A percentile compares a stretch with the other conserved stretches of the same genome.
Evolutionary conservation across 306 rosid genomes (phyloP).

Genomic region (Oemleria cerasiformis): DNA sequence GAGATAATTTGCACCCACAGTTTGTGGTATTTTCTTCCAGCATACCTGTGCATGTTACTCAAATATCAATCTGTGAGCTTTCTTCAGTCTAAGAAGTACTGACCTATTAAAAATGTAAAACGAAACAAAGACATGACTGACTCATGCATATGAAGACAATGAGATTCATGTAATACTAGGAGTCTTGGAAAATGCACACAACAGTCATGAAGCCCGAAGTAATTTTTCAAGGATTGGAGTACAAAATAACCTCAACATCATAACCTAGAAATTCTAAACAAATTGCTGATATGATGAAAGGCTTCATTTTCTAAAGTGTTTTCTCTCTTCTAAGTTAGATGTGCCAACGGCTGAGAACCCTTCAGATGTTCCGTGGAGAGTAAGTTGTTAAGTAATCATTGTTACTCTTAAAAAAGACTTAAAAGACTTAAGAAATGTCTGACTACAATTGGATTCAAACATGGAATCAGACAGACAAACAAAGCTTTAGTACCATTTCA

Average conservation of each 20-base stretch:
- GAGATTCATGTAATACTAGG: slow-evolving; percentile 3
- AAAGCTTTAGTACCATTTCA: neutral
- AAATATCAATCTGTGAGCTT: slow-evolving; percentile 30
- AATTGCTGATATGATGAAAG: neutral
- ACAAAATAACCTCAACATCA: neutral
- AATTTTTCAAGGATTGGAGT: neutral
- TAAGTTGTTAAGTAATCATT: neutral
- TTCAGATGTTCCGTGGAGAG: neutral
- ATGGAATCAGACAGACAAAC: slow-evolving; percentile 1
- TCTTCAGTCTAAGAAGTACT: neutral
- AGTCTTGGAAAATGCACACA: neutral
- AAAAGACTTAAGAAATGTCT: neutral
- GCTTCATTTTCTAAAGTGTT: neutral
- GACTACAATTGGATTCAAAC: neutral
- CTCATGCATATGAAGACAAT: neutral
- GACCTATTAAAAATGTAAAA: neutral
- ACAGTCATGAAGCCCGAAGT: neutral
- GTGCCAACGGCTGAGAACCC: neutral
- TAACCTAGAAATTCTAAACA: neutral
- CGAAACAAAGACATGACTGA: neutral
- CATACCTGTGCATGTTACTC: slow-evolving; percentile 48
- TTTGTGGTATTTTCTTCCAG: slow-evolving; percentile 74
- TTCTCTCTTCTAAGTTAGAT: neutral
- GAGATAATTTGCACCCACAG: slow-evolving; percentile 65
- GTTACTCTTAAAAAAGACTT: neutral